phyloP scores from a whole-genome alignment of 257 asterid species.

The Catharanthus roseus region DNA sequence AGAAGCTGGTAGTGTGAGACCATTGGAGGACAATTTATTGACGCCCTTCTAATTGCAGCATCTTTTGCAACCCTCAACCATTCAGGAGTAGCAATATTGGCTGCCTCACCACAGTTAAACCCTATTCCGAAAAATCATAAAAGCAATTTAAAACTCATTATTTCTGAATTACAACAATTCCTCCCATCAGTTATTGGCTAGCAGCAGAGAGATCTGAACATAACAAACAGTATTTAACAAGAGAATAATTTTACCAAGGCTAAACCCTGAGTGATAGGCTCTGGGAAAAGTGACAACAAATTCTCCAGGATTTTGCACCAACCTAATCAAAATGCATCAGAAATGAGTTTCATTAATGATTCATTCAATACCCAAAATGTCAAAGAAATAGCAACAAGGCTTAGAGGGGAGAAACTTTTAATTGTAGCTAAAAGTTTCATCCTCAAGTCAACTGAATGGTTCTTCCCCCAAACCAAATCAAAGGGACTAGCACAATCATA shows the following conservation, averaged over 20 bases:
- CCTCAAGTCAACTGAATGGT: neutral
- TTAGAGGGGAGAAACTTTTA: neutral
- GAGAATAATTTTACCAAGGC: slow-evolving; percentile 69
- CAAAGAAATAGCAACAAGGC: slow-evolving; percentile 1
- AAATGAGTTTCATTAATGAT: slow-evolving; percentile 13
- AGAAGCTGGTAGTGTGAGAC: slow-evolving; percentile 96
- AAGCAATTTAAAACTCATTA: neutral
- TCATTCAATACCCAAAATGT: slow-evolving; percentile 1
- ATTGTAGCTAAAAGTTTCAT: no score
- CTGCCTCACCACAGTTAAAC: slow-evolving; percentile 95
- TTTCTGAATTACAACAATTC: neutral
- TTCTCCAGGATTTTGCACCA: slow-evolving; percentile 98
- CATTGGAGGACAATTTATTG: slow-evolving; percentile 94
- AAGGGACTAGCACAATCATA: neutral
- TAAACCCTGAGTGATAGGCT: slow-evolving; percentile 99
- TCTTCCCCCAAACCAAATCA: neutral
- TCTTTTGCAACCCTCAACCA: slow-evolving; percentile 96
- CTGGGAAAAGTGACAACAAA: slow-evolving; percentile 98
- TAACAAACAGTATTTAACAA: slow-evolving; percentile 10
- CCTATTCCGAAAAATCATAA: slow-evolving; percentile 38
- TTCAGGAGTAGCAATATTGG: slow-evolving; percentile 98
- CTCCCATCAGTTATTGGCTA: slow-evolving; percentile 8
- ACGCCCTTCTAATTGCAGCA: slow-evolving; percentile 98
- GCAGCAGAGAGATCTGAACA: slow-evolving; percentile 11
- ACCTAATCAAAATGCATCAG: slow-evolving; percentile 41